Percentiles rank a stretch among this genome's conserved stretches.
Evolutionary conservation across 1,139 yeast genomes (phyloP).

Genomic region (Geotrichum reessii): DNA sequence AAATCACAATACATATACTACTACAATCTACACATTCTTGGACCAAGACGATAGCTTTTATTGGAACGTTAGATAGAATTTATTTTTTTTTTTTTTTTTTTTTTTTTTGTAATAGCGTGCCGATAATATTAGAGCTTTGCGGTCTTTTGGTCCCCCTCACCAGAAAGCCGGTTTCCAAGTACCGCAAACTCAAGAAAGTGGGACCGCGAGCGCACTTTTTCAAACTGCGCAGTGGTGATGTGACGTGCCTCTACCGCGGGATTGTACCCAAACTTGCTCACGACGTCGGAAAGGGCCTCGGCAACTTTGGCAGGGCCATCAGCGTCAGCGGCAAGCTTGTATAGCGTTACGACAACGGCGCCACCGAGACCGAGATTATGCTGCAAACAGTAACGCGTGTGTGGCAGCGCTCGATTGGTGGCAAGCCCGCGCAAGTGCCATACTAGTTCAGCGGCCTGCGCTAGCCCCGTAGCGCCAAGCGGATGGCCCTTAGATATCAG

Average conservation of each 20-base stretch:
- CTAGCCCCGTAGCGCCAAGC: conserved; percentile 34
- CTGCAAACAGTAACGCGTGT: conserved; percentile 28
- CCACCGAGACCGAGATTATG: conserved; percentile 33
- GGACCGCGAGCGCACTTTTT: conserved; percentile 9
- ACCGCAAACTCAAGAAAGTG: conserved; percentile 12
- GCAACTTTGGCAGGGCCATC: conserved; percentile 22
- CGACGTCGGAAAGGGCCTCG: conserved; percentile 8
- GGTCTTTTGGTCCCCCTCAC: not conserved
- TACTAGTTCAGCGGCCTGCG: conserved; percentile 31
- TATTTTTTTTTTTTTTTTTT: too few species aligned
- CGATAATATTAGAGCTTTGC: not conserved
- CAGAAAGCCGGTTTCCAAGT: conserved; percentile 16
- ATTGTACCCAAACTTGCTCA: conserved; percentile 30
- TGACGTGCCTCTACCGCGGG: conserved; percentile 31
- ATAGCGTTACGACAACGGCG: conserved; percentile 28
- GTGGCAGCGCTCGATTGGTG: conserved; percentile 28
- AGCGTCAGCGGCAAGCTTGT: conserved; percentile 27
- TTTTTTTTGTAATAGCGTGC: too few species aligned
- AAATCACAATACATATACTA: too few species aligned
- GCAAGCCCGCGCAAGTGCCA: conserved; percentile 35
- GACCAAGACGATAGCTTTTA: too few species aligned
- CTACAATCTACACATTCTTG: too few species aligned
- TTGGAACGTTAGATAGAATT: too few species aligned
- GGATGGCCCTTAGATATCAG: conserved; percentile 33
- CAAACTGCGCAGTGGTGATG: conserved; percentile 21